Base-by-base conservation (phyloP, 75 land plant genomes). In the Pseudotsuga menziesii region DNA sequence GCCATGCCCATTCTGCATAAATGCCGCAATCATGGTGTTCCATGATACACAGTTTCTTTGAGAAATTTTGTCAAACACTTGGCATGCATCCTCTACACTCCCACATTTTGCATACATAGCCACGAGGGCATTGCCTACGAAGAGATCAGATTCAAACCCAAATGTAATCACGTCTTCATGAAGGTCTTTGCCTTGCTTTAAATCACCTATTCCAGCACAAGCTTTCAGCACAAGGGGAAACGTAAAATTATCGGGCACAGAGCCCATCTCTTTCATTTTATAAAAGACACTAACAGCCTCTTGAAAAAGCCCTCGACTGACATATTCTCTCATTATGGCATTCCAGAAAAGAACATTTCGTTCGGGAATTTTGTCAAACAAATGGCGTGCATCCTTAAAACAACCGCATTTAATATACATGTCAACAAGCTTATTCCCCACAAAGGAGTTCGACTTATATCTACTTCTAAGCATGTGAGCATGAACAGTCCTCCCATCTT, bases 11-110 rank as follows among this genome's bases (percentile, higher is more conserved):
- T 72, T 79, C 62, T 74, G 78, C 4, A 75, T 29, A 78, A 78
- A 81, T 14, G 80, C 87, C 25, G 80, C 74, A 32, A 91, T 84
- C 83, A 91, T 80, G 12, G 89, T 26, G 61, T 84, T 91, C 90
- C 90, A 91, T n/a, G 82, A 66, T 22, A 74, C 75, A 22, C 75
- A 80, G 78, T 79, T 83, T 23, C 78, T 83, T 56, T 25, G 64
- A 14, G 17, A 14, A 13, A 54, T 14, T 14, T 39, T 54, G 20
- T 82, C 81, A 69, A 91, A 88, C 59, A 91, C 62, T 17, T 48
- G 25, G 27, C 78, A 57, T 35, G 85, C 88, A 71, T 55, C 61
- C 12, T 35, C 36, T 61, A 86, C 22, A 48, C 79, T 79, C 22
- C 76, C 88, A 82, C 75, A 81, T 32, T 67, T 70, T 19, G 78